These are phyloP conservation scores for Cotoneaster glaucophyllus DNA, from an alignment of 306 rosid species.

Conservation along the genomic window DNA sequence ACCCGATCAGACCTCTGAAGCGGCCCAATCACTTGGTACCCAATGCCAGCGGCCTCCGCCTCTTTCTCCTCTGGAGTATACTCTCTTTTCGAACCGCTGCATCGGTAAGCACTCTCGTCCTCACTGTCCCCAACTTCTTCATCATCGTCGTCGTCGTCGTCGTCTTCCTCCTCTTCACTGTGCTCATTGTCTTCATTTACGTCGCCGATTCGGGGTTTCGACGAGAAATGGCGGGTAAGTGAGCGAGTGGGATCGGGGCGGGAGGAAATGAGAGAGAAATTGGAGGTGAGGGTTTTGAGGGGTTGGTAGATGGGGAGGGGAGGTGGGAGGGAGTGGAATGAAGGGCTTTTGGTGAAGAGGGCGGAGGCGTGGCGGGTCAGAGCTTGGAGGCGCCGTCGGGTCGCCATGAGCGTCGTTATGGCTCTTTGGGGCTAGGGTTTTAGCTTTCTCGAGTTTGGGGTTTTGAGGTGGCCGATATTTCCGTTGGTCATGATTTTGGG, in stretches of 20 bases:
- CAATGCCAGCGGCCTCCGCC: conserved; percentile 68
- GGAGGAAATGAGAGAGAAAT: conserved; percentile 16
- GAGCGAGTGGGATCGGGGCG: conserved; percentile 24
- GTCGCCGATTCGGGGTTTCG: conserved; percentile 22
- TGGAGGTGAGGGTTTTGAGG: conserved; percentile 15
- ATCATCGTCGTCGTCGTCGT: conserved; percentile 21
- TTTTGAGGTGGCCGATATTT: background rate
- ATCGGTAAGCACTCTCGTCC: conserved; percentile 25
- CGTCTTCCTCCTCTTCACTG: conserved; percentile 6
- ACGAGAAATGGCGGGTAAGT: conserved; percentile 44
- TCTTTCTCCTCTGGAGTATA: conserved; percentile 64
- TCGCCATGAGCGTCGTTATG: conserved; percentile 41
- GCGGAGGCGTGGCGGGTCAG: conserved; percentile 46
- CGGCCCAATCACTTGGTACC: conserved; percentile 66
- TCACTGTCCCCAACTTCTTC: conserved; percentile 29
- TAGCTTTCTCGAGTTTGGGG: background rate
- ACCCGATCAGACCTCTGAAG: conserved; percentile 41
- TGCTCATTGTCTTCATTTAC: conserved; percentile 17
- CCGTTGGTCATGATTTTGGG: background rate
- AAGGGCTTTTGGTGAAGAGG: conserved; percentile 30
- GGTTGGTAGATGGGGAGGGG: conserved; percentile 16
- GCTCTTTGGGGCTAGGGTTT: conserved; percentile 18
- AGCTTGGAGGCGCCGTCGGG: conserved; percentile 54
- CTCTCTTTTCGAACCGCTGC: conserved; percentile 34
- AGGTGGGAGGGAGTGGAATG: conserved; percentile 25